phyloP scores from a whole-genome alignment of 495 filamentous ascomycete species.

The Penicillium riverlandense region DNA sequence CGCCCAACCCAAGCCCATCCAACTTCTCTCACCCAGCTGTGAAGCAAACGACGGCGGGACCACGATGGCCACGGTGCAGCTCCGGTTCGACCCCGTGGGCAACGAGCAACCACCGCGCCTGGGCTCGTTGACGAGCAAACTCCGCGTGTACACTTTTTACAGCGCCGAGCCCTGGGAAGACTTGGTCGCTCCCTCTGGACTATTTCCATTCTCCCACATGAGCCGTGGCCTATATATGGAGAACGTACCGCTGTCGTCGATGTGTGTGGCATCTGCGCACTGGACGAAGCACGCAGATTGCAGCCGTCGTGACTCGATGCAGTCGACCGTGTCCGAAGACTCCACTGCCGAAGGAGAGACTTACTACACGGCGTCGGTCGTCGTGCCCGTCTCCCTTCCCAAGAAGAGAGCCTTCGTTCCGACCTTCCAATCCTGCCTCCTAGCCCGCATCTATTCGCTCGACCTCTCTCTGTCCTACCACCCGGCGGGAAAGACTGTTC shows the following conservation, averaged over 20 bases:
- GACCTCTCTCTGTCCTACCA: conserved; percentile 59
- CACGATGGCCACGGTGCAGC: conserved; percentile 59
- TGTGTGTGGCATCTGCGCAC: conserved; percentile 54
- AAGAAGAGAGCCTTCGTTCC: conserved; percentile 67
- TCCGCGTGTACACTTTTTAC: conserved; percentile 72
- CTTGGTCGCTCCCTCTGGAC: conserved; percentile 19
- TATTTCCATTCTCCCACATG: conserved; percentile 31
- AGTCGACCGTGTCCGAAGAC: conserved; percentile 27
- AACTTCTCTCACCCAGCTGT: conserved; percentile 45
- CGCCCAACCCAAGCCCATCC: conserved; percentile 62
- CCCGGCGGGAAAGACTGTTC: conserved; percentile 45
- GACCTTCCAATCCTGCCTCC: conserved; percentile 82
- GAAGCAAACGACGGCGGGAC: conserved; percentile 27
- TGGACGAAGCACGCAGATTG: conserved; percentile 53
- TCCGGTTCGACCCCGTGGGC: conserved; percentile 68
- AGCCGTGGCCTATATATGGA: conserved; percentile 61
- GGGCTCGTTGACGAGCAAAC: conserved; percentile 57
- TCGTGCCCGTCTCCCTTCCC: conserved; percentile 71
- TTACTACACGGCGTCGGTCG: conserved; percentile 61
- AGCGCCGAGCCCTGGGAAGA: conserved; percentile 52
- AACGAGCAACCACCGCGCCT: conserved; percentile 60
- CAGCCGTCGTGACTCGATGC: conserved; percentile 54
- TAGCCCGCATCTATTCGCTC: conserved; percentile 71
- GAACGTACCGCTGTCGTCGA: conserved; percentile 52
- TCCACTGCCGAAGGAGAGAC: conserved; percentile 34